These are phyloP conservation scores for Kwoniella sp. DNA, from an alignment of 768 basidiomycete species.

Conservation along the genomic window DNA sequence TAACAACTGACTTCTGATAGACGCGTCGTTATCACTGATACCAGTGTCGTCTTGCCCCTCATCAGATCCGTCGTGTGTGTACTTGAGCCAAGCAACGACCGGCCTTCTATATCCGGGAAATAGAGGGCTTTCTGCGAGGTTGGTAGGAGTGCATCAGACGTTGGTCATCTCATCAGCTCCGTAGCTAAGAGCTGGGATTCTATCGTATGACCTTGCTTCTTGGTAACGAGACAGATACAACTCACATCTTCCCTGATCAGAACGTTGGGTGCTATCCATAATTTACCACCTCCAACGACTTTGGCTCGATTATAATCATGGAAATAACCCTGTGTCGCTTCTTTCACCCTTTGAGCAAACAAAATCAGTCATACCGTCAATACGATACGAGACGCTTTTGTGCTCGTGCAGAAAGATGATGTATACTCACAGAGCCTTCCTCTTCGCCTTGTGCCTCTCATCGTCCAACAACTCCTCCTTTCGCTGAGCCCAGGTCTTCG, in stretches of 20 bases:
- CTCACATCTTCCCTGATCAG: conserved; percentile 87
- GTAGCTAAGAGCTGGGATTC: no score
- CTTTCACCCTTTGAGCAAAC: conserved; percentile 69
- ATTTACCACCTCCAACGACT: conserved; percentile 79
- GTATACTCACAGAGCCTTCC: conserved; percentile 60
- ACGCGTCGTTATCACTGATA: conserved; percentile 79
- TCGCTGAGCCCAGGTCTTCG: conserved; percentile 66
- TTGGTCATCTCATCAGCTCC: no score
- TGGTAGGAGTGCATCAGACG: no score
- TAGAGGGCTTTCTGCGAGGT: conserved; percentile 79
- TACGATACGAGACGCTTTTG: no score
- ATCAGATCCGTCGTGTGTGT: conserved; percentile 79
- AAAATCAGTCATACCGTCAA: neutral
- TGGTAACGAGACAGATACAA: no score
- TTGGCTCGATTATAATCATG: conserved; percentile 79
- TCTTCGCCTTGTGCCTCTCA: conserved; percentile 70
- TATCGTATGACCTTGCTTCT: no score
- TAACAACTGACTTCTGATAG: conserved; percentile 82
- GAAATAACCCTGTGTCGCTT: conserved; percentile 81
- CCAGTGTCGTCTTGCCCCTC: conserved; percentile 72
- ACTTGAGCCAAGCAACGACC: conserved; percentile 63
- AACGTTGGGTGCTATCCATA: conserved; percentile 87
- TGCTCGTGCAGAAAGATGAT: no score
- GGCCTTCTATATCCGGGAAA: conserved; percentile 82
- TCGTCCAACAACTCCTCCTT: conserved; percentile 72